Conservation (phyloP, 2,329 filamentous ascomycete genomes). For the Domatiomyces catenatus region DNA sequence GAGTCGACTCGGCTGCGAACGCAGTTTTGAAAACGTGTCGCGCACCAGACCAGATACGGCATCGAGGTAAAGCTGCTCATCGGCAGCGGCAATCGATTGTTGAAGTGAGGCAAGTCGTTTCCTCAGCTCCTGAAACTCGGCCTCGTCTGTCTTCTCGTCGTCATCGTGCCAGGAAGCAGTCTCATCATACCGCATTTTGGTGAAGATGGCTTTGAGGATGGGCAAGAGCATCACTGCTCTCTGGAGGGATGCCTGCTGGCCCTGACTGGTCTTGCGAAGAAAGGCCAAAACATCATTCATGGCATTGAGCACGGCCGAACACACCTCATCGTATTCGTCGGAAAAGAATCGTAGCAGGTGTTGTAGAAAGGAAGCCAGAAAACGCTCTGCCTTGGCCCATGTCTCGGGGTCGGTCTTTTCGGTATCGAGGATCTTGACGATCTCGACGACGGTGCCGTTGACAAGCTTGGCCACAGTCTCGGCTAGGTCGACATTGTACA, state of each 20-base stretch:
- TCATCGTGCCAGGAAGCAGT: constrained; percentile 87
- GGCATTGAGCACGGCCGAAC: constrained; percentile 84
- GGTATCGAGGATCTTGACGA: constrained; percentile 73
- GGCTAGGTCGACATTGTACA: constrained; percentile 89
- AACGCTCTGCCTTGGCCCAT: constrained; percentile 59
- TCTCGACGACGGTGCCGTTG: constrained; percentile 74
- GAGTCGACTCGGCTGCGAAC: constrained; percentile 56
- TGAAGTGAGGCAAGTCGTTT: constrained; percentile 81
- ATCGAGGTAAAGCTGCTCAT: constrained; percentile 77
- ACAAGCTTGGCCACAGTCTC: constrained; percentile 92
- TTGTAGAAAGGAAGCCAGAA: constrained; percentile 70
- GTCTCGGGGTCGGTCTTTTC: constrained; percentile 44
- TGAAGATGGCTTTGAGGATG: constrained; percentile 79
- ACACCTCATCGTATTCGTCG: constrained; percentile 96
- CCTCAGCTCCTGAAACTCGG: constrained; percentile 87
- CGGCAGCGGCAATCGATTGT: constrained; percentile 78
- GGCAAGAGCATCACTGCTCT: constrained; percentile 74
- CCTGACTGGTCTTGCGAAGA: constrained; percentile 59
- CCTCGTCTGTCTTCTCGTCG: constrained; percentile 89
- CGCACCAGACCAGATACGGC: constrained; percentile 78
- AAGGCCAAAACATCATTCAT: constrained; percentile 86
- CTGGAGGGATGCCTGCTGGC: constrained; percentile 49
- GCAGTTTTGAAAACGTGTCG: constrained; percentile 67
- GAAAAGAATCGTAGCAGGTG: constrained; percentile 87
- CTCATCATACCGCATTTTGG: constrained; percentile 96